Conservation (phyloP, 352 stramenopile species). For the Phytophthora sp. region DNA sequence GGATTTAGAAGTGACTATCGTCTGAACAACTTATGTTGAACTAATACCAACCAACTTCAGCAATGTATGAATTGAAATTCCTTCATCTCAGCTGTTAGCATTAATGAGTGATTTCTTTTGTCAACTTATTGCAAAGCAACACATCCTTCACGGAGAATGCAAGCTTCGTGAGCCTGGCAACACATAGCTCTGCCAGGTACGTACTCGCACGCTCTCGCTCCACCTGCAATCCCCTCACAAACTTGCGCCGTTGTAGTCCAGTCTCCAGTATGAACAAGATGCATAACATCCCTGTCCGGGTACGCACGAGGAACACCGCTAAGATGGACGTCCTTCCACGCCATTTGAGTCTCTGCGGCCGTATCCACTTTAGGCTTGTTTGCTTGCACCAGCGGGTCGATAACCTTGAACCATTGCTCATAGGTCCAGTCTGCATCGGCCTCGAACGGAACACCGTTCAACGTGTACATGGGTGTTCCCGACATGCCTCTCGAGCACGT, state of each 20-base stretch:
- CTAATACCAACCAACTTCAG: no score
- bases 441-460: conserved; percentile 82
- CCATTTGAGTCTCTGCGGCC: conserved; percentile 38
- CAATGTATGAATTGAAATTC: no score
- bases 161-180: conserved; percentile 71
- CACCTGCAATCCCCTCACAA: conserved; percentile 37
- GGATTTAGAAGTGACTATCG: no score
- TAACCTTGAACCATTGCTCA: conserved; percentile 67
- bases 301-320: conserved; percentile 45
- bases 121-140: conserved; percentile 33
- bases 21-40: no score
- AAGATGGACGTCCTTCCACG: conserved; percentile 53
- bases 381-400: conserved; percentile 51
- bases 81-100: neutral
- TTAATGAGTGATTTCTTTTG: neutral
- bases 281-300: conserved; percentile 64
- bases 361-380: conserved; percentile 40
- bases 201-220: conserved; percentile 70
- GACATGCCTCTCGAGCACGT: conserved; percentile 74
- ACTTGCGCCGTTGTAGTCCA: conserved; percentile 43
- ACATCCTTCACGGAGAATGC: conserved; percentile 66
- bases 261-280: conserved; percentile 44
- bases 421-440: conserved; percentile 72
- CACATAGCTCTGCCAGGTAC: conserved; percentile 71
- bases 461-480: conserved; percentile 77